phyloP scores from a whole-genome alignment of 2,329 filamentous ascomycete genomes.

The Fusarium duplospermum region DNA sequence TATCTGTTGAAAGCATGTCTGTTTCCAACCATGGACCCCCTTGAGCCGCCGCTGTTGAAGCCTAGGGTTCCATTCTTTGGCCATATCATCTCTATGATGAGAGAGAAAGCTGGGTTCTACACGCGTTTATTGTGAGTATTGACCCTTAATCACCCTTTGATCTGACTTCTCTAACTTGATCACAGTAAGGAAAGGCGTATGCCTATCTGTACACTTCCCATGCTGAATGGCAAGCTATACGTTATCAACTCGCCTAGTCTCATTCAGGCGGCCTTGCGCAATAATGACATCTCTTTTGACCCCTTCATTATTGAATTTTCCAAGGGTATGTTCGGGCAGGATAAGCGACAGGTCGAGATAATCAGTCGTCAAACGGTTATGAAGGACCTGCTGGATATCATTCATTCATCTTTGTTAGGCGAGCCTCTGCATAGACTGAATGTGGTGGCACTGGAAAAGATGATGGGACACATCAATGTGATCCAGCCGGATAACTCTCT shows the following conservation, averaged over 20 bases:
- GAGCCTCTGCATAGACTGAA: conserved; percentile 25
- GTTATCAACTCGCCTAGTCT: conserved; percentile 55
- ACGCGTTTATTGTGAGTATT: conserved; percentile 15
- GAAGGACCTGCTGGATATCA: conserved; percentile 6
- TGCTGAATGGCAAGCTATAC: conserved; percentile 58
- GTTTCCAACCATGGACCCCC: conserved; percentile 6
- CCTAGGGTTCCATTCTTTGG: conserved; percentile 28
- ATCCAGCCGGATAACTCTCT: not conserved
- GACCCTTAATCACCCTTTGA: fast-evolving
- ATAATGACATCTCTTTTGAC: conserved; percentile 56
- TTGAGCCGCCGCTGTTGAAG: conserved; percentile 27
- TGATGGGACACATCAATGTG: conserved; percentile 4
- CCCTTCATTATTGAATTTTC: conserved; percentile 51
- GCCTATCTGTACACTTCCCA: conserved; percentile 57
- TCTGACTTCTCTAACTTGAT: not conserved
- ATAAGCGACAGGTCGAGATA: not conserved
- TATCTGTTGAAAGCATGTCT: not conserved
- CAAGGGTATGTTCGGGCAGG: conserved; percentile 17
- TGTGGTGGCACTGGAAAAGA: not conserved
- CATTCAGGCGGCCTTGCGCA: conserved; percentile 52
- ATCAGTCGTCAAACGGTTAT: not conserved
- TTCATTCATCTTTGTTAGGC: conserved; percentile 19
- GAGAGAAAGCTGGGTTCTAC: conserved; percentile 26
- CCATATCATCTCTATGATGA: conserved; percentile 28
- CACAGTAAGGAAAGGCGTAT: conserved; percentile 35